These are phyloP conservation scores for Echinosophora koreensis DNA, from an alignment of 306 rosid genomes.

Conservation along the genomic window DNA sequence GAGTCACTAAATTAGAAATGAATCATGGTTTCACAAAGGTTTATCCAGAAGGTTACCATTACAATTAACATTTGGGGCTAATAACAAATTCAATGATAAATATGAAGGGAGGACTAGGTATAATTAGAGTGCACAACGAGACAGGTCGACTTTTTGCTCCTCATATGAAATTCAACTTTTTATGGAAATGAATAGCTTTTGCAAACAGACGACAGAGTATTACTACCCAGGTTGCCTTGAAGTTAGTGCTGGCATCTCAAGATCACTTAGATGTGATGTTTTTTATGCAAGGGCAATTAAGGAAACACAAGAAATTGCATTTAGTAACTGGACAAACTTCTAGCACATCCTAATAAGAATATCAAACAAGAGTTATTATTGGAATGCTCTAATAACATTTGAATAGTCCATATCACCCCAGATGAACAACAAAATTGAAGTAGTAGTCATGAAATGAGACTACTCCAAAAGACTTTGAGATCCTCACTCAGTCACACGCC, in stretches of 20 bases:
- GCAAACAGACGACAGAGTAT: neutral
- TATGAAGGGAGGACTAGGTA: neutral
- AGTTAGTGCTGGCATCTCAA: neutral
- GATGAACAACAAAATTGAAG: constrained; percentile 26
- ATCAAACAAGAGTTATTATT: neutral
- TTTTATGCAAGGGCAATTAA: constrained; percentile 13
- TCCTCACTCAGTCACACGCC: constrained; percentile 4
- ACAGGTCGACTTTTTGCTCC: neutral
- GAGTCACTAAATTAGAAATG: constrained; percentile 15
- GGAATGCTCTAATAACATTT: constrained; percentile 22
- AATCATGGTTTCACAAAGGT: neutral
- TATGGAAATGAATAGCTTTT: neutral
- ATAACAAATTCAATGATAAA: constrained; percentile 27
- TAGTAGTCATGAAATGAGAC: neutral
- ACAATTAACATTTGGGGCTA: neutral
- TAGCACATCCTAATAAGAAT: neutral
- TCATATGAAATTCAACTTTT: neutral
- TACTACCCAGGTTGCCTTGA: neutral
- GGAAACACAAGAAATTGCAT: constrained; percentile 30
- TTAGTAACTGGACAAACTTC: constrained; percentile 12
- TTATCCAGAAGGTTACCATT: constrained; percentile 3
- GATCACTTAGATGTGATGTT: neutral
- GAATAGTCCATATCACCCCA: neutral
- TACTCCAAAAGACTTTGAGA: constrained; percentile 1
- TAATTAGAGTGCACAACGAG: neutral